Conservation (phyloP, 148 eudicot species). For the Amaranthus hypochondriacus region DNA sequence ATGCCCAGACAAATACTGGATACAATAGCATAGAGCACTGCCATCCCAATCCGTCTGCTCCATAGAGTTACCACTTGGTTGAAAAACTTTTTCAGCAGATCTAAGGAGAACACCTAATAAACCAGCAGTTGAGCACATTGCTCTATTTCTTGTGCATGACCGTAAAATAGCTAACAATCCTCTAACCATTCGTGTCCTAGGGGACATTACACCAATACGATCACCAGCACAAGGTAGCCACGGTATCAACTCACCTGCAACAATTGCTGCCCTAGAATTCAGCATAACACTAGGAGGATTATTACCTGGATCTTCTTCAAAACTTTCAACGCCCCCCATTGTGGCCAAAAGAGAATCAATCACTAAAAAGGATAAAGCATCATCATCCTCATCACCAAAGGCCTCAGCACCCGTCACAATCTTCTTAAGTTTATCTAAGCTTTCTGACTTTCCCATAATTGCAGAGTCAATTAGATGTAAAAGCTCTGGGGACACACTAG, state of each 20-base stretch:
- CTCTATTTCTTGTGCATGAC: conserved; percentile 94
- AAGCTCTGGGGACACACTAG: conserved; percentile 91
- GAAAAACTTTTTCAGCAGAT: conserved; percentile 79
- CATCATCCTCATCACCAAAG: conserved; percentile 67
- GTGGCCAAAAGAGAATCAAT: conserved; percentile 97
- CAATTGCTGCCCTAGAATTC: conserved; percentile 96
- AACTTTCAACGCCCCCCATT: conserved; percentile 99
- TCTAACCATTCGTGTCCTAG: conserved; percentile 95
- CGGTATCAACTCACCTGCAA: conserved; percentile 89
- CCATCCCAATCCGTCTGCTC: conserved; percentile 81
- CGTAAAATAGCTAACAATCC: conserved; percentile 90
- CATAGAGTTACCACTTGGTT: conserved; percentile 36
- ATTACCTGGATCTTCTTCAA: conserved; percentile 86
- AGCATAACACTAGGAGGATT: conserved; percentile 99
- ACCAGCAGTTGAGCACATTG: conserved; percentile 96
- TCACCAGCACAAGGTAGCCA: conserved; percentile 78
- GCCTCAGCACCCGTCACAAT: conserved; percentile 68
- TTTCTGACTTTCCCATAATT: conserved; percentile 96
- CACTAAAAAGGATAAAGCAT: conserved; percentile 67
- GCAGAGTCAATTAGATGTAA: conserved; percentile 96
- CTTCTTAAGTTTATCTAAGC: conserved; percentile 80
- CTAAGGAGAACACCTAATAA: conserved; percentile 72
- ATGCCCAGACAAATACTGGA: conserved; percentile 91
- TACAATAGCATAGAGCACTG: conserved; percentile 80
- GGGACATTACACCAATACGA: conserved; percentile 68